These are phyloP conservation scores for Aspergillus novoparasiticus DNA, from an alignment of 2,329 filamentous ascomycete genomes.

Conservation along the genomic window DNA sequence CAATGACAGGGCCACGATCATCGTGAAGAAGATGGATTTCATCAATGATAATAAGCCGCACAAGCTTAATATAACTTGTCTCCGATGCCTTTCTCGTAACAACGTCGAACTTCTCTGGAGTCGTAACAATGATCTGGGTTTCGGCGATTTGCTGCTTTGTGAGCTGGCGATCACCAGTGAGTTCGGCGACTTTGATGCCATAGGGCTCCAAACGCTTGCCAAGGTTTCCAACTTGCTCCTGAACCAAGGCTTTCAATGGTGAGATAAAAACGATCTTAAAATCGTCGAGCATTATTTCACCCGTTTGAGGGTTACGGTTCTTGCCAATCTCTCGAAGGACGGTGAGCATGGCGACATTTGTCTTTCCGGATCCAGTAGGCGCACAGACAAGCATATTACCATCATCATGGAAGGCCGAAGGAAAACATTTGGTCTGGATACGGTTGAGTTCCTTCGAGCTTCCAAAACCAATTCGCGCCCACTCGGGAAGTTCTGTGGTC, in stretches of 20 bases:
- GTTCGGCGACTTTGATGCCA: constrained; percentile 88
- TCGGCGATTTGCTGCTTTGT: constrained; percentile 98
- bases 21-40: constrained; percentile 98
- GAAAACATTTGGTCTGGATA: constrained; percentile 92
- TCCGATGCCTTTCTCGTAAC: constrained; percentile 98
- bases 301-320: constrained; percentile 82
- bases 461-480: constrained; percentile 85
- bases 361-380: constrained; percentile 96
- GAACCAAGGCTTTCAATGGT: constrained; percentile 90
- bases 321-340: constrained; percentile 97
- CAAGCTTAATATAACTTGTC: constrained; percentile 94
- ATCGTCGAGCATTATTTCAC: constrained; percentile 91
- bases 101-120: constrained; percentile 98
- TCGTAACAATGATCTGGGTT: constrained; percentile 97
- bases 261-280: constrained; percentile 99
- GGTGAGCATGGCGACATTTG: constrained; percentile 96
- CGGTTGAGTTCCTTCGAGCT: constrained; percentile 86
- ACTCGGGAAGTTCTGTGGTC: constrained; percentile 85
- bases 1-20: constrained; percentile 91
- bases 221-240: constrained; percentile 98
- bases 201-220: constrained; percentile 87
- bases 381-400: constrained; percentile 98
- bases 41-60: constrained; percentile 92
- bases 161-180: constrained; percentile 96
- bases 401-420: constrained; percentile 87